These are phyloP conservation scores for Candida tallmaniae DNA, from an alignment of 805 yeast species.

Conservation along the genomic window DNA sequence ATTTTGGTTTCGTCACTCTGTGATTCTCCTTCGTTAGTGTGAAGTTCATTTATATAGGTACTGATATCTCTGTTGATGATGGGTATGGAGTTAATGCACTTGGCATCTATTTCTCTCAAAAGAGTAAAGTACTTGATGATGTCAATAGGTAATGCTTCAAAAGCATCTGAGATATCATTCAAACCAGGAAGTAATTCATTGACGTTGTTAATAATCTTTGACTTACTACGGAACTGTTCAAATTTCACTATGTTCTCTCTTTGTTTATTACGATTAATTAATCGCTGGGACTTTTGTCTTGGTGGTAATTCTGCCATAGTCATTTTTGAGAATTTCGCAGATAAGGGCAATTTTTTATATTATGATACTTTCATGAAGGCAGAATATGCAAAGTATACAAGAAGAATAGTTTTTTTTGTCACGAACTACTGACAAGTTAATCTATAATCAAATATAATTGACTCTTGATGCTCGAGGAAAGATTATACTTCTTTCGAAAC, in stretches of 20 bases:
- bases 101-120: constrained; percentile 91
- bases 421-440: too few species aligned
- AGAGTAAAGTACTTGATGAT: constrained; percentile 80
- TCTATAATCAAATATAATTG: too few species aligned
- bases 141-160: constrained; percentile 86
- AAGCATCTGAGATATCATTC: constrained; percentile 85
- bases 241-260: constrained; percentile 12
- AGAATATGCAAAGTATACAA: background rate
- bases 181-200: constrained; percentile 65
- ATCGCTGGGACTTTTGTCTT: constrained; percentile 24
- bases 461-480: too few species aligned
- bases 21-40: constrained; percentile 4
- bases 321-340: too few species aligned
- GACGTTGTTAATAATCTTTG: constrained; percentile 28
- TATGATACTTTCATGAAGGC: background rate
- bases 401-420: too few species aligned
- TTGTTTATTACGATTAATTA: constrained; percentile 7
- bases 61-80: constrained; percentile 52
- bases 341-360: too few species aligned
- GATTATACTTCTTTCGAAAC: too few species aligned
- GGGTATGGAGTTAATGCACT: constrained; percentile 75
- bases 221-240: constrained; percentile 30
- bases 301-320: constrained; percentile 20
- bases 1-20: constrained; percentile 2
- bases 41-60: constrained; percentile 32